Base-by-base conservation (phyloP, 495 filamentous ascomycete species). In the Thozetella sp. region DNA sequence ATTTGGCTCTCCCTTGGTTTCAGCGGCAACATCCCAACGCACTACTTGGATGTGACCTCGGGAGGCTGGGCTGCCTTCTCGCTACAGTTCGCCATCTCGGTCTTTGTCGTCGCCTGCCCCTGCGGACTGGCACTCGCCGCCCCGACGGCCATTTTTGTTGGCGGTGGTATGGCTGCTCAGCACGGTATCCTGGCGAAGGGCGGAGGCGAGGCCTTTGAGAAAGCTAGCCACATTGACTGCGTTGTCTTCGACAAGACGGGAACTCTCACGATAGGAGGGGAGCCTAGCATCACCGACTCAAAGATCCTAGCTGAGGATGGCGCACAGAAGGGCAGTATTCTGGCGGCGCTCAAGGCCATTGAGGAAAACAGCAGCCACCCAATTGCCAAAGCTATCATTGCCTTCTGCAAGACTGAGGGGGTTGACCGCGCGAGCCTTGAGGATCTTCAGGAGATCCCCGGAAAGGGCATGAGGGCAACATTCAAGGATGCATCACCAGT, bases 221-320 rank as follows among this genome's bases (percentile, higher is more conserved):
- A 96, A 76, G 93, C 95, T 12, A 96, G 92, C 62, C 81, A 81
- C 2, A 80, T 97, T 6, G 91, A 96, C 69, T 88, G 87, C 56
- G 86, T 97, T 22, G 92, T 97, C 15, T 97, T 98, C 65, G 94
- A 98, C 77, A 98, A 98, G 78, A 98, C 94, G 0, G 94, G 94
- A 0, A 98, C 94, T 1, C 75, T 98, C 52, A 98, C 94, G 0
- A 77, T 91, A 64, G 94, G 94, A 34, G 92, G 90, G 30, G 88
- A 93, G 55, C 86, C 93, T 0, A 87, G 75, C 10, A 88, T 98
- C 23, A 90, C 92, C 0, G 89, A 96, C 50, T 83, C 88, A 56
- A 78, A 88, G 62, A 62, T 87, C 25, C 65, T 68, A 17, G 52
- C 76, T 3, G 65, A 59, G 1, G 59, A 63, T 10, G 27, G 55